Evolutionary conservation across 805 yeast species (phyloP), one percentile per base, ranked within the genome.

Genomic region (Pichia eremophila): DNA sequence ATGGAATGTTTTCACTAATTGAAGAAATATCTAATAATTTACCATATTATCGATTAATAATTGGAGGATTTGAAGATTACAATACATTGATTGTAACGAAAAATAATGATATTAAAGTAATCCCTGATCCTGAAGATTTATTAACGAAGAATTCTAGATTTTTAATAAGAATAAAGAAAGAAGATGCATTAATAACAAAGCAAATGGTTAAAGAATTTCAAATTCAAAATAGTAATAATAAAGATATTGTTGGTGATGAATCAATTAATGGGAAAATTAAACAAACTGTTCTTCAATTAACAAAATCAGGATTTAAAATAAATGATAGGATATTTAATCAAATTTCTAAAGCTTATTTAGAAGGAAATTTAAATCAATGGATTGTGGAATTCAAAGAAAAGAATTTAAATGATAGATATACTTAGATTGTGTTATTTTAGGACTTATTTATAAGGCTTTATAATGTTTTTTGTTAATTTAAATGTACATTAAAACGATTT

Each of bases 111-210:
- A 34, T 34, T 14, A 54, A 54, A 36, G 52, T 64, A 8, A 62
- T 65, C 4, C 46, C 56, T 11, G 68, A 65, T 50, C 50, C 54
- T 1, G 66, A 63, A 5, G 57, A 61, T 45, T 25, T 65, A 8
- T 39, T 64, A 10, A 49, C 55, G 29, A 62, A 60, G 28, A 36
- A 57, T 18, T 55, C 55, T 37, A 36, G 45, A 12, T 62, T 59
- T 41, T 47, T 51, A 1, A 46, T 66, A 2, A 50, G 67, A 31
- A 45, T 61, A 1, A 67, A 64, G 40, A 55, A 57, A 1, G 50
- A 49, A 22, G 59, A 65, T 44, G 57, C 61, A 3, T 43, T 41
- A 1, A 34, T 39, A 25, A 57, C 57, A 2, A 59, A 51, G 35
- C 46, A 48, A n/a, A 48, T 52, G 8, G 15, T 39, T 2, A 45